These are phyloP conservation scores for Cryptosporidium canis DNA, from an alignment of 169 alveolate species.

Conservation along the genomic window DNA sequence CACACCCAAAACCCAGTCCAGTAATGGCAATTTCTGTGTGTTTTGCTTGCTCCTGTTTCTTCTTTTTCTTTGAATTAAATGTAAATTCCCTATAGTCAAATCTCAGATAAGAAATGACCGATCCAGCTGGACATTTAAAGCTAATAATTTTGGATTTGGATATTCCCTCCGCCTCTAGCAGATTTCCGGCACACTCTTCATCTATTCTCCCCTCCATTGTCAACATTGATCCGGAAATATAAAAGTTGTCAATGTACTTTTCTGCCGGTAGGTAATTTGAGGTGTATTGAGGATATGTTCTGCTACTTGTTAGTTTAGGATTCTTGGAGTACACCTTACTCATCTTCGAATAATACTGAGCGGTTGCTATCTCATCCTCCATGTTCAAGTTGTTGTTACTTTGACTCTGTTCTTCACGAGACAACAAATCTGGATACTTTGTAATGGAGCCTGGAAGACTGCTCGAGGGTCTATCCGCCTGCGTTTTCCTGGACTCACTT, in stretches of 20 bases:
- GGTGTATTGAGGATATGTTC: background rate
- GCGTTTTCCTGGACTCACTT: background rate
- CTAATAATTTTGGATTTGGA: constrained; percentile 10
- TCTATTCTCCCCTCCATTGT: constrained; percentile 25
- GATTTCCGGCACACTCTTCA: constrained; percentile 55
- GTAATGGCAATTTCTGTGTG: constrained; percentile 58
- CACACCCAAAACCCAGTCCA: constrained; percentile 65
- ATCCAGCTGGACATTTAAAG: constrained; percentile 55
- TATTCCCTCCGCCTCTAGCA: constrained; percentile 23
- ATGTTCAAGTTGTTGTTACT: background rate
- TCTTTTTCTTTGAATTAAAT: constrained; percentile 35
- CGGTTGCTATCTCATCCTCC: constrained; percentile 24
- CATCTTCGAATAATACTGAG: constrained; percentile 38
- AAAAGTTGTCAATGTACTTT: constrained; percentile 4
- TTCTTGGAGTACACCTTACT: constrained; percentile 14
- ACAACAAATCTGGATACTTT: constrained; percentile 7
- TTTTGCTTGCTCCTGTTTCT: background rate
- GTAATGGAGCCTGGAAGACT: background rate
- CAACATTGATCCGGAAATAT: constrained; percentile 30
- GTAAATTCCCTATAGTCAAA: constrained; percentile 28
- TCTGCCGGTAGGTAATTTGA: constrained; percentile 4
- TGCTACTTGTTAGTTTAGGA: background rate
- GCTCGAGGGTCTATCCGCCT: background rate
- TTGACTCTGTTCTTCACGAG: background rate
- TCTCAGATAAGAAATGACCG: constrained; percentile 25